Base-by-base conservation (phyloP, 495 filamentous ascomycete species). In the Aspergillus campestris region DNA sequence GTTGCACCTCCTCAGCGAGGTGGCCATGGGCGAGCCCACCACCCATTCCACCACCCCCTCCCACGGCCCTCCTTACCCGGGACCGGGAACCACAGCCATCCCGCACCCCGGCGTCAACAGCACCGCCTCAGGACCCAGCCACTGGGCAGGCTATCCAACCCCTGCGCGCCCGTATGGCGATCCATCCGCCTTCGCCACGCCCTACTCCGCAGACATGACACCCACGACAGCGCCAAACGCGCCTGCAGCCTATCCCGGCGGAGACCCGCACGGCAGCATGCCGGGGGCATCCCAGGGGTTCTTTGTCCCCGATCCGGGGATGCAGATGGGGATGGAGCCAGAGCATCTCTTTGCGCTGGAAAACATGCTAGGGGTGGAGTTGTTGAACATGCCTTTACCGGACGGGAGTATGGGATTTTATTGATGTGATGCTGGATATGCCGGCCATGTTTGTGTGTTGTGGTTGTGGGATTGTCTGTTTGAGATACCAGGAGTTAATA, bases 1-100 rank as follows among this genome's bases (percentile, higher is more conserved):
- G 0, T 67, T 85, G 10, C 80, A 84, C 42, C 57, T 87, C 7
- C 70, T 87, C 11, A 84, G 81, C 44, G 82, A 84, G 55, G 74
- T 86, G 31, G 82, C 82, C 27, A 80, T 78, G 47, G 74, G 74
- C 10, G 72, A 82, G 6, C 57, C 58, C 27, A 58, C 50, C 13
- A 56, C 45, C 51, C 51, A 53, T 18, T 28, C 44, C 31, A 31
- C 9, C 47, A 42, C 14, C 12, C 42, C 29, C 43, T 33, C 32
- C 42, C 40, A 45, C 31, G 50, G 37, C 39, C n/a, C 30, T 14
- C 51, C 49, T 41, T 35, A 51, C 13, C 40, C 50, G n/a, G 31
- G 51, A 39, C 48, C 9, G 11, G 18, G 18, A 24, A 24, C 42
- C 40, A 33, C 39, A 34, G 11, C 34, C 37, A 8, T 24, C 5